Evolutionary conservation across 2,329 filamentous ascomycete genomes (phyloP), one percentile per base, ranked within the genome.

Genomic region (Plectosphaerella sp.): DNA sequence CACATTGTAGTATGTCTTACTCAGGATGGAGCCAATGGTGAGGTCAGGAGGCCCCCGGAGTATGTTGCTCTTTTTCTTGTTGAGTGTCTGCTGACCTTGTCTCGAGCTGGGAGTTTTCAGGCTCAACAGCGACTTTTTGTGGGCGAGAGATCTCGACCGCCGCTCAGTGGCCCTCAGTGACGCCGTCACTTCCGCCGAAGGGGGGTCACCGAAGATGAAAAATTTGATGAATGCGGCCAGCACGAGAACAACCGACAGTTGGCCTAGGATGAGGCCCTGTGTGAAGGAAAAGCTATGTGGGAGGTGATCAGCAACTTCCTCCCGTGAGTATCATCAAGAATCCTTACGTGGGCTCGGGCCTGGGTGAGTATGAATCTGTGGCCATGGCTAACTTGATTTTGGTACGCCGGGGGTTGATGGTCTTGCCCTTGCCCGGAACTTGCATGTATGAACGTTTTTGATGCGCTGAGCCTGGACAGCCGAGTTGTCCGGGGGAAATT

Each of bases 221-320:
- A 97, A 99, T 68, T 96, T 96, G 71, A 99, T 97, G 72, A 99
- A 97, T 60, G 88, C 90, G 58, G 91, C 92, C 56, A 99, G 84
- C 39, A 99, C 79, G 22, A 97, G 75, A 14, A 96, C 89, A 45
- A 99, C 89, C 2, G 91, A 96, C 49, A 99, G 79, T 70, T 99
- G 94, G 48, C 94, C 94, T 33, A 97, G 79, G 47, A 99, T 84
- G 61, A 99, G 87, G 25, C 94, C 94, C 67, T 96, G 91, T 0
- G 91, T 96, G 69, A 97, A 97, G 36, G 91, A 94, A 60, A 94
- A 77, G 41, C 90, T 93, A 64, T 28, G 36, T 11, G 9, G 4
- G 16, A 42, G 9, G 15, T 6, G 16, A 24, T 49, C 39, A 22
- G 12, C 49, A 7, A 49, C 15, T 46, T 18, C 9, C 4, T 20